These are phyloP conservation scores for Talaromyces verruculosus DNA, from an alignment of 2,329 filamentous ascomycete genomes.

Conservation along the genomic window DNA sequence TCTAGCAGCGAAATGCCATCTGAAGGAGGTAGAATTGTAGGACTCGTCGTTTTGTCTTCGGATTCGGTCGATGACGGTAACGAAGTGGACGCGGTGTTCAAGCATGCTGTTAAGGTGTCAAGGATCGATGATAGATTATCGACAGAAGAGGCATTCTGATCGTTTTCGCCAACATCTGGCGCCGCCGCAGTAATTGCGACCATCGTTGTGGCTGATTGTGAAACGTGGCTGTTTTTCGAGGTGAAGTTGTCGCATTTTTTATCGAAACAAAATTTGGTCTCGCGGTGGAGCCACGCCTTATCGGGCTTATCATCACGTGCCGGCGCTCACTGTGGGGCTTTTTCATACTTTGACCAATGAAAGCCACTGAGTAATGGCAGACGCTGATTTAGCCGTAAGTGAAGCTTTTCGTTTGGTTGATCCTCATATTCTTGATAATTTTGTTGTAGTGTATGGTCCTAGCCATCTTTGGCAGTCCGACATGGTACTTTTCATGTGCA, in stretches of 20 bases:
- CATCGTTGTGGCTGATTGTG: background rate
- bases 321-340: background rate
- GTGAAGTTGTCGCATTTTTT: conserved; percentile 1
- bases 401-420: background rate
- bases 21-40: conserved; percentile 71
- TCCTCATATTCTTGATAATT: background rate
- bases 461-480: background rate
- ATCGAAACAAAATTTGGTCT: conserved; percentile 16
- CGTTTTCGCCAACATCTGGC: background rate
- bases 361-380: background rate
- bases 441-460: background rate
- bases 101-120: conserved; percentile 36
- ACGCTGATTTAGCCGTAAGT: background rate
- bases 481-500: background rate
- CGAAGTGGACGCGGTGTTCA: conserved; percentile 37
- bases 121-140: conserved; percentile 32
- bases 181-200: conserved; percentile 1
- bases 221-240: background rate
- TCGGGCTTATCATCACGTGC: conserved; percentile 11
- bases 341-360: background rate
- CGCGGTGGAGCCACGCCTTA: background rate
- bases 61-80: conserved; percentile 31
- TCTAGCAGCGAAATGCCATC: conserved; percentile 94
- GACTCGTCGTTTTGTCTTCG: conserved; percentile 51
- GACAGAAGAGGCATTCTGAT: background rate